Evolutionary conservation across 2,329 filamentous ascomycete species (phyloP), one percentile per base, ranked within the genome.

Genomic region (Pseudogymnoascus sp.): DNA sequence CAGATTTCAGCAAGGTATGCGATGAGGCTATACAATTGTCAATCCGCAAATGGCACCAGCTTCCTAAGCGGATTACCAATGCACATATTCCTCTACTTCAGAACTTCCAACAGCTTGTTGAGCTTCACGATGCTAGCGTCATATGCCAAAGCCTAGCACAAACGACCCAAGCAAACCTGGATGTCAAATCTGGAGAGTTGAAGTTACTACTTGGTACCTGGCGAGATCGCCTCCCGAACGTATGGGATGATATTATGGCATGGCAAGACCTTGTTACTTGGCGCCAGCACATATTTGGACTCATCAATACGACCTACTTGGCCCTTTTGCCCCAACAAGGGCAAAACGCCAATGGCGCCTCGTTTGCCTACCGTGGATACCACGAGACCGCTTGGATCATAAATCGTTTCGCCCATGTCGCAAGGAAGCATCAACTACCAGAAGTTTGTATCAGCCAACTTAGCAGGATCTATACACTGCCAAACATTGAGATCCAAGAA

Each of bases 331-430:
- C 92, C 1, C 87, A 85, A 16, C 88, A 90, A 71, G 87, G 89
- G 23, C 88, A 89, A 73, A 95, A 91, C 69, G 86, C 92, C 1
- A 90, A 90, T 63, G 59, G 59, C 11, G 93, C 93, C 59, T 97
- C 93, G 0, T 97, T 95, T 75, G 95, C 95, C 0, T 99, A 99
- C 74, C 87, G 95, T 50, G 95, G 95, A 25, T 99, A 96, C 73
- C 95, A 99, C 71, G 95, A 99, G 78, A 99, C 95, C 11, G 95
- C 95, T 1, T 99, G 95, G 95, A 99, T 99, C 69, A 99, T 99
- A 77, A 99, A 99, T 75, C 85, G 95, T 16, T 99, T 99, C 72
- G 96, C 95, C 0, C 95, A 99, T 73, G 95, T 99, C 44, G 95
- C 95, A 59, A 88, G 95, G 64, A 99, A 99, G 79, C 95, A 99